These are phyloP conservation scores for Hyphopichia homilentoma DNA, from an alignment of 805 yeast species.

Conservation along the genomic window DNA sequence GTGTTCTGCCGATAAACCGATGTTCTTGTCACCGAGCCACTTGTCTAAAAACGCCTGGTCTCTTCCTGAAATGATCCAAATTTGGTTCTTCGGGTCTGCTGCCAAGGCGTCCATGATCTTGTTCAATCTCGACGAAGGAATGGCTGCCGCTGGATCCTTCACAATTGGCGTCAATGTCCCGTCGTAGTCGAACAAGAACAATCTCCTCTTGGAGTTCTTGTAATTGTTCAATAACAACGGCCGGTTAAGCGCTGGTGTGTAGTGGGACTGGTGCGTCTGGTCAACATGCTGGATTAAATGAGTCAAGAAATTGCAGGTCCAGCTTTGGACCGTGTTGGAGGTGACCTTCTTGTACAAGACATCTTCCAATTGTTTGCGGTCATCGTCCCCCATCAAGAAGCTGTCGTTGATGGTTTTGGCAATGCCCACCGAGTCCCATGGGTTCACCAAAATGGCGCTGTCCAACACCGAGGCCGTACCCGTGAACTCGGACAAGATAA, in stretches of 20 bases:
- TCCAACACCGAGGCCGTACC: constrained; percentile 74
- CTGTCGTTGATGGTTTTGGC: constrained; percentile 78
- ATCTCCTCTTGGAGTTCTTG: constrained; percentile 56
- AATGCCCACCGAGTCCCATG: constrained; percentile 95
- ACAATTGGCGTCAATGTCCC: constrained; percentile 98
- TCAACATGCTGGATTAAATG: constrained; percentile 41
- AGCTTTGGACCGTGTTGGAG: constrained; percentile 69
- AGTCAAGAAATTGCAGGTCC: constrained; percentile 66
- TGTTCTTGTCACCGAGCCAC: constrained; percentile 72
- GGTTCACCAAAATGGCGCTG: constrained; percentile 83
- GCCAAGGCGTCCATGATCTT: constrained; percentile 56
- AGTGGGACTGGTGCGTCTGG: constrained; percentile 42
- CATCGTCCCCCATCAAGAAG: constrained; percentile 49
- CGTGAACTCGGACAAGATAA: constrained; percentile 88
- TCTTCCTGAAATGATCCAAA: constrained; percentile 96
- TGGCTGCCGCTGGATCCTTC: constrained; percentile 96
- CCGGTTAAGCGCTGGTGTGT: constrained; percentile 72
- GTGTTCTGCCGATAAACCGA: constrained; percentile 94
- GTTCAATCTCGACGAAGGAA: constrained; percentile 75
- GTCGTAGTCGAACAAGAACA: constrained; percentile 92
- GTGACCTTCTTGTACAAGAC: constrained; percentile 63
- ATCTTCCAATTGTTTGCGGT: constrained; percentile 44
- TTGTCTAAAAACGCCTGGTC: constrained; percentile 85
- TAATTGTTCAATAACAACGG: constrained; percentile 62
- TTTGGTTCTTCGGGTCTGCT: constrained; percentile 74